phyloP scores from a whole-genome alignment of 257 asterid genomes.

The Plantago elongata region DNA sequence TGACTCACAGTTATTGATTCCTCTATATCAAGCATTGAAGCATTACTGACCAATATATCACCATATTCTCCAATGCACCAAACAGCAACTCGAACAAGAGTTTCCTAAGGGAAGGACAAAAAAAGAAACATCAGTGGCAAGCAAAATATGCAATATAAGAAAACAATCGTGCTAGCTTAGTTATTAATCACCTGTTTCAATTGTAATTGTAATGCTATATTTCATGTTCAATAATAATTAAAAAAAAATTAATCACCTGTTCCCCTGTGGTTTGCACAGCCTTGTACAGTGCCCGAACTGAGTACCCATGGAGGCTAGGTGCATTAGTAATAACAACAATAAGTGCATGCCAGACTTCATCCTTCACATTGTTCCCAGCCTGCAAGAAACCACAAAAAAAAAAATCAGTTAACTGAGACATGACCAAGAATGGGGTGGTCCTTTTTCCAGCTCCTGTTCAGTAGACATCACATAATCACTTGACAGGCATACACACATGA shows the following conservation, averaged over 20 bases:
- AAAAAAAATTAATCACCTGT: constrained; percentile 67
- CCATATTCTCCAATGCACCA: constrained; percentile 99
- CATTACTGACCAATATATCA: constrained; percentile 67
- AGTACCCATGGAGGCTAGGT: constrained; percentile 81
- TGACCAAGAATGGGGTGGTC: no score
- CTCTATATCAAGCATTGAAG: constrained; percentile 72
- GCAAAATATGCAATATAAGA: neutral
- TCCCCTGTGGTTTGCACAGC: constrained; percentile 66
- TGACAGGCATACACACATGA: no score
- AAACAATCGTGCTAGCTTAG: constrained; percentile 10
- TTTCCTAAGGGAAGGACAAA: constrained; percentile 51
- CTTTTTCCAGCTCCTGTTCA: no score
- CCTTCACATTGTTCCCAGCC: constrained; percentile 95
- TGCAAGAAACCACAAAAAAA: constrained; percentile 27
- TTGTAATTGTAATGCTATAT: no score
- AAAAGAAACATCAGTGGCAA: constrained; percentile 10
- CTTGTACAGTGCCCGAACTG: constrained; percentile 76
- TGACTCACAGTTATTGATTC: constrained; percentile 76
- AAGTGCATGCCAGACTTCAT: constrained; percentile 96
- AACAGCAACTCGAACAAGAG: constrained; percentile 89
- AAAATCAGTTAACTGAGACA: no score
- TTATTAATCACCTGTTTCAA: constrained; percentile 62
- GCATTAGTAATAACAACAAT: constrained; percentile 88
- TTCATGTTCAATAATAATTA: no score
- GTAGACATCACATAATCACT: no score